Base-by-base conservation (phyloP, 495 filamentous ascomycete genomes). In the Neurospora cerealis region DNA sequence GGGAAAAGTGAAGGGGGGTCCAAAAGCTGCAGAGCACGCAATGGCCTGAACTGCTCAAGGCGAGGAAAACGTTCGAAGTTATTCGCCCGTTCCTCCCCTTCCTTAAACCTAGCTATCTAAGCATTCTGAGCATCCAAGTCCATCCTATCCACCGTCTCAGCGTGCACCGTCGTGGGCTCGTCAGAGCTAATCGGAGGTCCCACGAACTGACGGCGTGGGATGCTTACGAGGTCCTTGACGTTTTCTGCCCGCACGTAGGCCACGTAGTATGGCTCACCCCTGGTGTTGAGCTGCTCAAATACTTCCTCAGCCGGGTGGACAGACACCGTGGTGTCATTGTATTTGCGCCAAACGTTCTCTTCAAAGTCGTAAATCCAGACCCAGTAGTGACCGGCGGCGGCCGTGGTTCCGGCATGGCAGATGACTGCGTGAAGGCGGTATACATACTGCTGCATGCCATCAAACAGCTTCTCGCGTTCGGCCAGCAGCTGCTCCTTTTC, bases 371-470 rank as follows among this genome's bases (percentile, higher is more conserved):
- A 91, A 77, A 99, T 97, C 86, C 94, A 98, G 73, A 98, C 94
- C 89, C 93, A 99, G 84, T 98, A 99, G 81, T 99, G 96, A 2
- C 96, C 96, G 70, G 91, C 92, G 2, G 78, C 75, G 8, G 82
- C 75, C 17, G 78, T 83, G 24, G 81, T 76, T 62, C 91, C 96
- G 5, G 91, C 88, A 78, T 99, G 96, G 70, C 97, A 93, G 80
- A 98, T 95, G 28, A 98, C 92, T 0, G 96, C 93, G 73, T 96
- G 93, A 15, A 99, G 88, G n/a, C 87, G 89, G 80, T 98, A 99
- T 3, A 89, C 86, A 32, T 93, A 80, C 32, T 89, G 79, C 39
- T 83, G 85, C 75, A 88, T 81, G 72, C 86, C 85, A 4, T 80
- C 82, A 76, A 95, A 97, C 74, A 93, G 87, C 40, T 77, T 83